Conservation (phyloP, 1,139 yeast species). For the Blastobotrys apis region DNA sequence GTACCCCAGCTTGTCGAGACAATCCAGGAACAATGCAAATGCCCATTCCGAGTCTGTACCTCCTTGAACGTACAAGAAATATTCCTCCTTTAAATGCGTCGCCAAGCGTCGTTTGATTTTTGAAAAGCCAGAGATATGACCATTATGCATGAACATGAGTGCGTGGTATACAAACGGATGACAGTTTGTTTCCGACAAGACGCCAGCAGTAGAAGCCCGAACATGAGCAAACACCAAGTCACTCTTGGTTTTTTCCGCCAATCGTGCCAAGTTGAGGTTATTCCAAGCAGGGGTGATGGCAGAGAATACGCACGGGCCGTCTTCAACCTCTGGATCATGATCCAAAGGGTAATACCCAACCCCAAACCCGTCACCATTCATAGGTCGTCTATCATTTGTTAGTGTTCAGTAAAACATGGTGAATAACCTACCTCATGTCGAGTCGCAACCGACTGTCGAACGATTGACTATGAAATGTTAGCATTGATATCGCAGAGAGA, state of each 20-base stretch:
- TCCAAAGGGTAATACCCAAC: conserved; percentile 75
- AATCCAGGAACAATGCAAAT: conserved; percentile 81
- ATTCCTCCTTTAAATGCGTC: conserved; percentile 67
- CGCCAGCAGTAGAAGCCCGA: conserved; percentile 94
- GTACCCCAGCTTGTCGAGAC: conserved; percentile 67
- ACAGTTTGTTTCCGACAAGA: conserved; percentile 87
- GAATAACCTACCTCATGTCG: conserved; percentile 38
- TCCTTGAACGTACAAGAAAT: conserved; percentile 78
- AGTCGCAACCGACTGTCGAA: conserved; percentile 84
- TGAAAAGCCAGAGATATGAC: conserved; percentile 74
- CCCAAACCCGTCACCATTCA: conserved; percentile 97
- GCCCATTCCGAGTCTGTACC: conserved; percentile 95
- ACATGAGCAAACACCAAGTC: conserved; percentile 89
- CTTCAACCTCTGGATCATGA: conserved; percentile 47
- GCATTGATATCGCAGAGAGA: not conserved
- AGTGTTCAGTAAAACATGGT: not conserved
- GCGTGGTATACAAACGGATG: conserved; percentile 86
- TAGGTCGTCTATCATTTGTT: conserved; percentile 63
- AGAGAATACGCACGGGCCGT: conserved; percentile 77
- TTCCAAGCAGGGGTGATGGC: conserved; percentile 97
- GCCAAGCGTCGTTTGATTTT: conserved; percentile 69
- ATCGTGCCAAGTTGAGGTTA: conserved; percentile 77
- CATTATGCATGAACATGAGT: conserved; percentile 96
- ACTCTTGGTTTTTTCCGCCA: conserved; percentile 84
- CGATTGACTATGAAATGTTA: conserved; percentile 50